Evolutionary conservation across 23 red algal species (phyloP), one percentile per base, ranked within the genome.

Genomic region (Gracilaria gracilis): DNA sequence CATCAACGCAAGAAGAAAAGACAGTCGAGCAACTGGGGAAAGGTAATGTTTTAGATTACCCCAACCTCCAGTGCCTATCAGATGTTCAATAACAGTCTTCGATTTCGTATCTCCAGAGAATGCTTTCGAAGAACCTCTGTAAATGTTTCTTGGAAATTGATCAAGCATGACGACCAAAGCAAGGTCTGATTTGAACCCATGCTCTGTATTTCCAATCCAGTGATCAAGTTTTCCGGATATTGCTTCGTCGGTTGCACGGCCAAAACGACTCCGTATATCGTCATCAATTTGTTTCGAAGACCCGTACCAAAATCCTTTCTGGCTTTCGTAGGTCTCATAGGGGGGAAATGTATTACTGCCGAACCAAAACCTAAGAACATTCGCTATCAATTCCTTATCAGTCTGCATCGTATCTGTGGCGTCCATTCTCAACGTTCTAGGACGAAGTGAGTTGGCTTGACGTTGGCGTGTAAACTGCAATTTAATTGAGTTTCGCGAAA

Each of bases 131-230:
- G 73, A 73, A 36, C 93, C 89, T 29, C 95, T 76, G 72, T 73
- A 98, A 21, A 98, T 94, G 28, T 86, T 89, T 67, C 95, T 85
- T 54, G 95, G 83, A 67, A 93, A 94, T 82, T 98, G 95, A 84
- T 98, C 95, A n/a, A 90, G 84, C 53, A 98, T 42, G 20, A 98
- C 38, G 16, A 95, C 82, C 35, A 94, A 50, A 1, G 95, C 95
- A 21, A 98, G 61, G 8, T 79, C 81, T 34, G 73, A 80, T 38
- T 79, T 79, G 29, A 91, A 57, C n/a, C 20, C 44, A 46, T 87
- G 49, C 2, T 91, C 27, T 75, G 12, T 50, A 37, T 83, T 85
- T 13, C 76, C 82, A 32, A 91, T 85, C n/a, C 86, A 67, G 75
- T 91, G 75, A 44, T 90, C 88, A 54, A 42, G 57, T 37, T 61